phyloP scores from a whole-genome alignment of 2,329 filamentous ascomycete species.

The Aspergillus ibericus region DNA sequence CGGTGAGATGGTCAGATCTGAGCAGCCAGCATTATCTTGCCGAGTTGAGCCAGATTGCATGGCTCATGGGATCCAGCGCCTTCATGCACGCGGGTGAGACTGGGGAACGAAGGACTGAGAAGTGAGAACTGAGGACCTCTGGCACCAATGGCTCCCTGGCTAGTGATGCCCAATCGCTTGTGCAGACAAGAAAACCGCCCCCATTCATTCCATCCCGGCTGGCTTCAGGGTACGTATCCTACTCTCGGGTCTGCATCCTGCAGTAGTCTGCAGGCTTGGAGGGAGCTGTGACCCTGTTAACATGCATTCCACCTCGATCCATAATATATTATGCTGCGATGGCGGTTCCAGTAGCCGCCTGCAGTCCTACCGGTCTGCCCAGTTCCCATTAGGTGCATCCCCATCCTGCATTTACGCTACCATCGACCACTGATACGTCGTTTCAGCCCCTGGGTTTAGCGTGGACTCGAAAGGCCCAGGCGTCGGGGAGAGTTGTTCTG shows the following conservation, averaged over 20 bases:
- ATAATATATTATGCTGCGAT: neutral
- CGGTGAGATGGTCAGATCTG: conserved; percentile 6
- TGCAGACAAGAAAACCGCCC: neutral
- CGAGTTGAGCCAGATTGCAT: neutral
- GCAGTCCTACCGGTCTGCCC: neutral
- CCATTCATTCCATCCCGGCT: neutral
- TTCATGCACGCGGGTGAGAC: neutral
- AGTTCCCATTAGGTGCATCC: conserved; percentile 1
- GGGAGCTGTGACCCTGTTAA: conserved; percentile 6
- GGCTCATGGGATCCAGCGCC: conserved; percentile 4
- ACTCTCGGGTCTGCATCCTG: neutral
- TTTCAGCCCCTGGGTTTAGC: conserved; percentile 1
- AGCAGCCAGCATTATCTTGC: conserved; percentile 1
- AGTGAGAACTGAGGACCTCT: neutral
- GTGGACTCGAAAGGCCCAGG: neutral
- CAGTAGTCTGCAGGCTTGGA: conserved; percentile 5
- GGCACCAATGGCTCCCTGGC: conserved; percentile 7
- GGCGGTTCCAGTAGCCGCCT: conserved; percentile 14
- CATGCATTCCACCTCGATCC: neutral
- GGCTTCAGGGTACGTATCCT: neutral
- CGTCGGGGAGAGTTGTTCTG: neutral
- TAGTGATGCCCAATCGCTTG: conserved; percentile 5
- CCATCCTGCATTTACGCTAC: conserved; percentile 2
- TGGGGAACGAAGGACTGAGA: neutral
- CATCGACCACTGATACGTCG: neutral